Evolutionary conservation across 2,329 filamentous ascomycete species (phyloP).

Genomic region (Penicillium brevicompactum): DNA sequence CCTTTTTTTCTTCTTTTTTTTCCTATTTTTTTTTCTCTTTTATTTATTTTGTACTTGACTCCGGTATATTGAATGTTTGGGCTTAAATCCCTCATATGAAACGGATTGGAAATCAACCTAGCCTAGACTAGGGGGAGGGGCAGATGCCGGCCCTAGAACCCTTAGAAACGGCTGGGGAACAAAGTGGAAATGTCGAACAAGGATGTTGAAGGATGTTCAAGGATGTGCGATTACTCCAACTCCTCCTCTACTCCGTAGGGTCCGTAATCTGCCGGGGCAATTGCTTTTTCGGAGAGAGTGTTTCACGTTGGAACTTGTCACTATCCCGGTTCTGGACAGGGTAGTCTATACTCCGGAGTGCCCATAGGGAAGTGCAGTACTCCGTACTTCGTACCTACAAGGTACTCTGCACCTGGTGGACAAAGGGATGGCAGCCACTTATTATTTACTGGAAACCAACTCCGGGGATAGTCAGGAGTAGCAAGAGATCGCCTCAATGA

Average conservation of each 20-base stretch:
- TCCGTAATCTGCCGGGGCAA: neutral
- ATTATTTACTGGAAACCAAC: conserved; percentile 4
- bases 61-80: neutral
- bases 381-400: no score
- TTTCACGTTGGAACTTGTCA: conserved; percentile 1
- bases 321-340: neutral
- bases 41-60: neutral
- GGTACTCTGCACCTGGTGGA: neutral
- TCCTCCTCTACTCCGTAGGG: no score
- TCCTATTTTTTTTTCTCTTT: neutral
- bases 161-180: no score
- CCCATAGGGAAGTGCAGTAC: no score
- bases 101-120: neutral
- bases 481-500: neutral
- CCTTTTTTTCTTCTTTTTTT: neutral
- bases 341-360: neutral
- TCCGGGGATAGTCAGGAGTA: neutral
- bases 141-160: no score
- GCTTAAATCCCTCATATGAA: conserved; percentile 7
- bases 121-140: neutral
- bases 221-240: no score
- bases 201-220: no score
- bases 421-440: no score
- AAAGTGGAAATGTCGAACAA: neutral
- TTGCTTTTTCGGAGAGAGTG: neutral